Percentiles rank a stretch among this genome's conserved stretches.
Conservation (phyloP, 495 filamentous ascomycete species). For the Aspergillus sclerotioniger region DNA sequence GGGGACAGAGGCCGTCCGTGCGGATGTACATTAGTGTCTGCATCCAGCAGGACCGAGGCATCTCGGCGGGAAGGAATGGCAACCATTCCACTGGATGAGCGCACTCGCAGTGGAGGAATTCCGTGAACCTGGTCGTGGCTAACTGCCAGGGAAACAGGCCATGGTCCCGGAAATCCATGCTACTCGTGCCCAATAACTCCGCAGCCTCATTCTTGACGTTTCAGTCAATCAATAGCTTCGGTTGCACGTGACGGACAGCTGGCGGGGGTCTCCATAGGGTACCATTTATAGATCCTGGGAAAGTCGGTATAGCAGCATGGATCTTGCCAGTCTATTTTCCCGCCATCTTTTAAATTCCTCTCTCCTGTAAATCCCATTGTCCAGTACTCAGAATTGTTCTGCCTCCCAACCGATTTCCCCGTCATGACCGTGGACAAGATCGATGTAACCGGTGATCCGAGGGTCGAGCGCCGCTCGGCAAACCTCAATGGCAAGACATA, state of each 20-base stretch:
- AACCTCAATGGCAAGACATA: slow-evolving; percentile 64
- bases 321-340: not conserved
- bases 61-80: slow-evolving; percentile 4
- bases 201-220: not conserved
- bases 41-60: slow-evolving; percentile 16
- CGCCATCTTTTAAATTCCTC: not conserved
- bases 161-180: not conserved
- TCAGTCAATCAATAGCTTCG: slow-evolving; percentile 2
- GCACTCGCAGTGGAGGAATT: not conserved
- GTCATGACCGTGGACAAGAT: slow-evolving; percentile 59
- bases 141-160: not conserved
- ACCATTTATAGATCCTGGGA: slow-evolving; percentile 9
- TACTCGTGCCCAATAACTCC: not conserved
- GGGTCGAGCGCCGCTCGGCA: slow-evolving; percentile 60
- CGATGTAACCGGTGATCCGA: slow-evolving; percentile 55
- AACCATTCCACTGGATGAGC: not conserved
- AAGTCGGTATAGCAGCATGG: slow-evolving; percentile 7
- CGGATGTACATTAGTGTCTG: not conserved
- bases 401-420: not conserved
- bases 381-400: not conserved
- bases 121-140: not conserved
- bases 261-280: slow-evolving; percentile 14
- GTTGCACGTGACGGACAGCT: slow-evolving; percentile 24
- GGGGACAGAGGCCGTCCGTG: too few relatives aligned
- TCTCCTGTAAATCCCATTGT: not conserved